Evolutionary conservation across 2,329 filamentous ascomycete species (phyloP).

Genomic region (Sclerotinia subarctica): DNA sequence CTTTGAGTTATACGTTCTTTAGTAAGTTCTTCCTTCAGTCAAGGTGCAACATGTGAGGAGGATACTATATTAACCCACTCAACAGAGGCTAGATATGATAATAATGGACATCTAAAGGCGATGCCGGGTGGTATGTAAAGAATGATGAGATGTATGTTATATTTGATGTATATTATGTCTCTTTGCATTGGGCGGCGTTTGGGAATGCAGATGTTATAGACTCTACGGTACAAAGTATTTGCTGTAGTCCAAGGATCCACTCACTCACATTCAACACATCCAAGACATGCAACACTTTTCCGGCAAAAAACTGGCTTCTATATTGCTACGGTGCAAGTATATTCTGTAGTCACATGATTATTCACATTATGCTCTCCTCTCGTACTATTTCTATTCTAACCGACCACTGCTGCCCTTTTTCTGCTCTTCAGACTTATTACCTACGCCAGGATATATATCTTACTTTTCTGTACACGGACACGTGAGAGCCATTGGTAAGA

Average conservation of each 20-base stretch:
- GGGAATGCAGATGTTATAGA: neutral
- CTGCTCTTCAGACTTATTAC: too few relatives aligned
- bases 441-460: too few relatives aligned
- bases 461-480: too few relatives aligned
- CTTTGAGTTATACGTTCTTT: conserved; percentile 96
- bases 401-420: neutral
- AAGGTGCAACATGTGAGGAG: neutral
- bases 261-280: too few relatives aligned
- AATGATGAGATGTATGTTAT: conserved; percentile 9
- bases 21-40: conserved; percentile 59
- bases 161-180: conserved; percentile 7
- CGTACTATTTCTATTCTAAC: neutral
- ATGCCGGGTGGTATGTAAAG: conserved; percentile 28
- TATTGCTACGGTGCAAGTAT: neutral
- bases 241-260: neutral
- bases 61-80: conserved; percentile 1
- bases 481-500: too few relatives aligned
- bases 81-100: conserved; percentile 78
- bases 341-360: neutral
- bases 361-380: neutral
- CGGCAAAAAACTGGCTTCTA: too few relatives aligned
- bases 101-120: conserved; percentile 63
- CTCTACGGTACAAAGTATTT: neutral
- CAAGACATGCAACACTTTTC: too few relatives aligned
- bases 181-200: conserved; percentile 27